Evolutionary conservation across 192 early-diverging fungal genomes (phyloP).

Genomic region (Coemansia sp.): DNA sequence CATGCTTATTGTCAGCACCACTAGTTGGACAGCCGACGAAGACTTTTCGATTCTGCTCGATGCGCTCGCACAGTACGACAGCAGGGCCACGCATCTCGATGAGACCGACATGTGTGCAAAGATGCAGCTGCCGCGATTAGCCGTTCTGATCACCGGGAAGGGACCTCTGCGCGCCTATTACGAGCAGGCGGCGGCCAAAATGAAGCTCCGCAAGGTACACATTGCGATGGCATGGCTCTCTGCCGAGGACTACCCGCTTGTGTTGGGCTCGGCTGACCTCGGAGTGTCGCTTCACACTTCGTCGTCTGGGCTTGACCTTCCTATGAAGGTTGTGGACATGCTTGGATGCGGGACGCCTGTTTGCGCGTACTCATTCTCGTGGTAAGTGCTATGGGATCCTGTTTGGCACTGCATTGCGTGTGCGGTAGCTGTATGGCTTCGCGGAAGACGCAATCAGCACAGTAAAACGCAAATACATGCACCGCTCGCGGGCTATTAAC

Average conservation of each 20-base stretch:
- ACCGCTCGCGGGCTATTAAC: too few species aligned
- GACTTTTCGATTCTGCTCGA: conserved; percentile 85
- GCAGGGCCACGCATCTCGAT: conserved; percentile 5
- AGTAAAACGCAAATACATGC: neutral
- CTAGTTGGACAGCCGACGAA: conserved; percentile 96
- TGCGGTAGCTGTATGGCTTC: neutral
- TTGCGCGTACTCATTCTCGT: conserved; percentile 71
- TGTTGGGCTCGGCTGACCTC: conserved; percentile 92
- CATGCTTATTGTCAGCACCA: conserved; percentile 82
- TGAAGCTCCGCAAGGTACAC: conserved; percentile 57
- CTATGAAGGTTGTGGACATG: conserved; percentile 99
- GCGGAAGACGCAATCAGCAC: neutral
- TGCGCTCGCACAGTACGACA: conserved; percentile 65
- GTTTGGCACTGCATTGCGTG: neutral
- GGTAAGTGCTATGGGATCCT: conserved; percentile 24
- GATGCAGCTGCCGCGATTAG: conserved; percentile 57
- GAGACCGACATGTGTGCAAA: conserved; percentile 8
- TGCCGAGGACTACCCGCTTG: conserved; percentile 79
- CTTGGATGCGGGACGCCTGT: conserved; percentile 95
- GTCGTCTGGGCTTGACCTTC: conserved; percentile 94
- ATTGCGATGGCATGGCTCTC: conserved; percentile 83
- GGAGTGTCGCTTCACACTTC: conserved; percentile 92
- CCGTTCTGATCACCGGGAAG: conserved; percentile 91
- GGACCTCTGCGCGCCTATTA: conserved; percentile 80
- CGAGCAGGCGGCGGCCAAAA: conserved; percentile 61